phyloP scores from a whole-genome alignment of 108 stramenopile species.

The Pseudonitzschia pungens region DNA sequence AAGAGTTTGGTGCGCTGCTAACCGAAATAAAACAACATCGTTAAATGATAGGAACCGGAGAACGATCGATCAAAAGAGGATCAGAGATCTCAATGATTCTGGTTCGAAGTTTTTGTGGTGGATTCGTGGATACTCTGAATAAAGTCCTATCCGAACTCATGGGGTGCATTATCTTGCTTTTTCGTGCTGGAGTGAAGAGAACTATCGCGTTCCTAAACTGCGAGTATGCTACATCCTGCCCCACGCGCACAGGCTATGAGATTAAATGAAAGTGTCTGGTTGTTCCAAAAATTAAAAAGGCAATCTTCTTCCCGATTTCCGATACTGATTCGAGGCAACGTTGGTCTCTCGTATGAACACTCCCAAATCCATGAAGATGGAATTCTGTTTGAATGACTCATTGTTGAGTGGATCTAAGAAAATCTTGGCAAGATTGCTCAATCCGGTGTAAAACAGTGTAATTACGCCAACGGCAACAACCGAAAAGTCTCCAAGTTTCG shows the following conservation, averaged over 20 bases:
- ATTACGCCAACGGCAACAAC: slow-evolving; percentile 21
- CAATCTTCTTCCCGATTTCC: slow-evolving; percentile 4
- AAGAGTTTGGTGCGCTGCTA: slow-evolving; percentile 61
- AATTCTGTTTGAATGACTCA: slow-evolving; percentile 35
- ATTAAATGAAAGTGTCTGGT: too few species aligned
- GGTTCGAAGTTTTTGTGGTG: too few species aligned
- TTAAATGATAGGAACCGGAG: background rate
- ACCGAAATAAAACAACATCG: slow-evolving; percentile 46
- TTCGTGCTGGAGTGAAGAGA: too few species aligned
- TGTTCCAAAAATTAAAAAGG: background rate
- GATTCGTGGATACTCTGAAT: too few species aligned
- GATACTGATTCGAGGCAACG: slow-evolving; percentile 20
- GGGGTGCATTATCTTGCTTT: too few species aligned
- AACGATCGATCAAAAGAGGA: background rate
- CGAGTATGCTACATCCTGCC: too few species aligned
- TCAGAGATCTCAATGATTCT: background rate
- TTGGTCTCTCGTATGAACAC: slow-evolving; percentile 49
- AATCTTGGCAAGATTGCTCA: slow-evolving; percentile 48
- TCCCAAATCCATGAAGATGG: slow-evolving; percentile 34
- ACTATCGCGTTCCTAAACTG: too few species aligned
- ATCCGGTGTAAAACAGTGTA: slow-evolving; percentile 45
- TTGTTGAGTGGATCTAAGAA: slow-evolving; percentile 62
- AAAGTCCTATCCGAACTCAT: too few species aligned
- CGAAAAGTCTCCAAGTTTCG: slow-evolving; percentile 35
- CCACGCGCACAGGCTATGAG: too few species aligned